A percentile compares a stretch with the other conserved stretches of the same genome.
These are phyloP conservation scores for Infundibulicybe gibba DNA, from an alignment of 768 basidiomycete species.

Conservation along the genomic window DNA sequence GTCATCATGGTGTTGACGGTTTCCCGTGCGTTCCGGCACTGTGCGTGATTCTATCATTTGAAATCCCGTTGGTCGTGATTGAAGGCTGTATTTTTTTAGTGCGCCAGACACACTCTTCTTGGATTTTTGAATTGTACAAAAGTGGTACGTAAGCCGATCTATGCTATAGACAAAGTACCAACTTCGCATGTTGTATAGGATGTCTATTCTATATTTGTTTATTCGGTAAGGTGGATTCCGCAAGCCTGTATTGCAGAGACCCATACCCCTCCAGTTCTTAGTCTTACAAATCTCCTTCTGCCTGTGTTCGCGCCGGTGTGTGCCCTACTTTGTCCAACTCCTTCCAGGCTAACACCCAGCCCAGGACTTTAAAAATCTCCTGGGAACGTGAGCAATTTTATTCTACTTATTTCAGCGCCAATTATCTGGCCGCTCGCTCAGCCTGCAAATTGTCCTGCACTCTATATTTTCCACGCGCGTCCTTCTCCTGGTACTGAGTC, in stretches of 20 bases:
- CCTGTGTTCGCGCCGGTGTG: neutral
- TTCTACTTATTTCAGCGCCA: neutral
- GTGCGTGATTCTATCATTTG: neutral
- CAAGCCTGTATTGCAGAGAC: constrained; percentile 12
- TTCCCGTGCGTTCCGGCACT: constrained; percentile 1
- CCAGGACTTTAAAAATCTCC: constrained; percentile 7
- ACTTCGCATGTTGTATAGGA: neutral
- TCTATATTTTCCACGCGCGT: constrained; percentile 26
- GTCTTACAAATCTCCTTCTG: neutral
- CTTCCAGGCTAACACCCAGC: neutral
- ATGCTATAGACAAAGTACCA: neutral
- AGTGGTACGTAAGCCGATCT: neutral
- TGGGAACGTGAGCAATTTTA: constrained; percentile 9
- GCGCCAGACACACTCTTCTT: neutral
- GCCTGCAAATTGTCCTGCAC: constrained; percentile 23
- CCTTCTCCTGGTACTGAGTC: constrained; percentile 20
- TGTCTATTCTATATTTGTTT: constrained; percentile 5
- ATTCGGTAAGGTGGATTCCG: constrained; percentile 8
- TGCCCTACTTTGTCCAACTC: neutral
- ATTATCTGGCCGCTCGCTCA: constrained; percentile 3
- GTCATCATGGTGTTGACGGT: constrained; percentile 5
- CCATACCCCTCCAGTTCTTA: neutral
- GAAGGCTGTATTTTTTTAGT: neutral
- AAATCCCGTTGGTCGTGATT: neutral
- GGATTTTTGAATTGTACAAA: constrained; percentile 4